Evolutionary conservation across 2,329 filamentous ascomycete genomes (phyloP).

Genomic region (Rutstroemia sydowiana): DNA sequence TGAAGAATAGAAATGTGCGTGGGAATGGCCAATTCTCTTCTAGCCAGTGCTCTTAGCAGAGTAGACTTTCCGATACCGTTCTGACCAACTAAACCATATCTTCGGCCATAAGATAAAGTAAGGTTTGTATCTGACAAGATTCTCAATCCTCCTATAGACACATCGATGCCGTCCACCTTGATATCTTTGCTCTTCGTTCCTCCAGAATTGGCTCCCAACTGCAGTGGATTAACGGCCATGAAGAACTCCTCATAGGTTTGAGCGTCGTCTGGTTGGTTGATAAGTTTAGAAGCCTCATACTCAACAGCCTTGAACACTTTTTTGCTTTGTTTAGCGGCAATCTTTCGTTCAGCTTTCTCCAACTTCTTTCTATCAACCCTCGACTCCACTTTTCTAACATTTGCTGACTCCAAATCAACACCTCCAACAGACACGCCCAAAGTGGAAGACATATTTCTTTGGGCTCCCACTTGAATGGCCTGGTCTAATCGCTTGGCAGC

Average conservation of each 20-base stretch:
- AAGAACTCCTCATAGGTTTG: slow-evolving; percentile 99
- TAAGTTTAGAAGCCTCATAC: slow-evolving; percentile 87
- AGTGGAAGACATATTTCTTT: slow-evolving; percentile 94
- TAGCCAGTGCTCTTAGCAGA: slow-evolving; percentile 82
- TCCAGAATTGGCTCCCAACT: slow-evolving; percentile 62
- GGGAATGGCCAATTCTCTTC: slow-evolving; percentile 88
- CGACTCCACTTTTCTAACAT: slow-evolving; percentile 88
- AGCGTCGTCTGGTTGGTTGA: slow-evolving; percentile 73
- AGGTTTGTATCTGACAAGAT: slow-evolving; percentile 88
- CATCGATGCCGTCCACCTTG: slow-evolving; percentile 93
- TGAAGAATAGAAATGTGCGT: slow-evolving; percentile 98
- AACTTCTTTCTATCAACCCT: slow-evolving; percentile 98
- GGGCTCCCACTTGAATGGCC: slow-evolving; percentile 86
- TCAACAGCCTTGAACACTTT: slow-evolving; percentile 98
- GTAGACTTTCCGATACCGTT: slow-evolving; percentile 99
- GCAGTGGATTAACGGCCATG: slow-evolving; percentile 97
- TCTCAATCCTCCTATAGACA: slow-evolving; percentile 80
- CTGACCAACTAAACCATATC: slow-evolving; percentile 96
- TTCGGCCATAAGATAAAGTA: slow-evolving; percentile 82
- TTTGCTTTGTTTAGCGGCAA: slow-evolving; percentile 96
- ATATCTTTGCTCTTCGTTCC: slow-evolving; percentile 95
- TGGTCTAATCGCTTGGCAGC: slow-evolving; percentile 83
- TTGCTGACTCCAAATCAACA: slow-evolving; percentile 91
- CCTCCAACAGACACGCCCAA: slow-evolving; percentile 75
- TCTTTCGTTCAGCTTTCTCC: slow-evolving; percentile 96